Evolutionary conservation across 192 early-diverging fungal species (phyloP).

Genomic region (Coemansia sp.): DNA sequence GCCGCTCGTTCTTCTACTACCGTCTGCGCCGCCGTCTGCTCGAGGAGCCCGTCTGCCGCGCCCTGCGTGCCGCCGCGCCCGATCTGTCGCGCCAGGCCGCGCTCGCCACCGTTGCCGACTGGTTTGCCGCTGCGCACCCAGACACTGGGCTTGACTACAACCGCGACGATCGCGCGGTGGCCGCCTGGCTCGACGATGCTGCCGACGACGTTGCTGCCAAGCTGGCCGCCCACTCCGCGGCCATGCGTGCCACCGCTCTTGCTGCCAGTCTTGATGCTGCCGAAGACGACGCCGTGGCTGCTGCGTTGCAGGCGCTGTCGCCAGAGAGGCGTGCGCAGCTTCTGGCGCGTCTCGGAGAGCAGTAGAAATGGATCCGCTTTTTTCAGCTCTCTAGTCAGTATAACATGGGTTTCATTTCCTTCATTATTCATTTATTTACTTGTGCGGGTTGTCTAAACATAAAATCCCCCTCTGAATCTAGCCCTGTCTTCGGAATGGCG

Average conservation of each 20-base stretch:
- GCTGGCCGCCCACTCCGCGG: constrained; percentile 17
- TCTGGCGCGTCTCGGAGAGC: constrained; percentile 19
- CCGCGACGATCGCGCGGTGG: constrained; percentile 58
- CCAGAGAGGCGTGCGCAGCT: constrained; percentile 45
- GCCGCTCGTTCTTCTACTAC: constrained; percentile 92
- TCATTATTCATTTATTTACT: too few species aligned
- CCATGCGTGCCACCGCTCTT: constrained; percentile 9
- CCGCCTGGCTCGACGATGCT: constrained; percentile 62
- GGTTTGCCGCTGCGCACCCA: constrained; percentile 57
- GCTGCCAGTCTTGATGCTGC: constrained; percentile 11
- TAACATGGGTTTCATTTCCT: not conserved
- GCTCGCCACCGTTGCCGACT: constrained; percentile 55
- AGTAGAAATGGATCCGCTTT: not conserved
- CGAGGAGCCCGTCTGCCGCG: constrained; percentile 75
- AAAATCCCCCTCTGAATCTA: too few species aligned
- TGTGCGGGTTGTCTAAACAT: too few species aligned
- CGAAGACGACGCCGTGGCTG: constrained; percentile 41
- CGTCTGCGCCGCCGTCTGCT: constrained; percentile 78
- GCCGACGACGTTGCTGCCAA: not conserved
- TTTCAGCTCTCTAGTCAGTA: not conserved
- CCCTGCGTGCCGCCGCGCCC: constrained; percentile 23
- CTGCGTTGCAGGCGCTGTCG: constrained; percentile 37
- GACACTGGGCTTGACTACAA: constrained; percentile 47
- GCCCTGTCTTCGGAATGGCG: constrained; percentile 25
- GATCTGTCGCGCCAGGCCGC: constrained; percentile 54